Evolutionary conservation across 805 yeast genomes (phyloP), one percentile per base, ranked within the genome.

Genomic region (Metschnikowia kunwiensis): DNA sequence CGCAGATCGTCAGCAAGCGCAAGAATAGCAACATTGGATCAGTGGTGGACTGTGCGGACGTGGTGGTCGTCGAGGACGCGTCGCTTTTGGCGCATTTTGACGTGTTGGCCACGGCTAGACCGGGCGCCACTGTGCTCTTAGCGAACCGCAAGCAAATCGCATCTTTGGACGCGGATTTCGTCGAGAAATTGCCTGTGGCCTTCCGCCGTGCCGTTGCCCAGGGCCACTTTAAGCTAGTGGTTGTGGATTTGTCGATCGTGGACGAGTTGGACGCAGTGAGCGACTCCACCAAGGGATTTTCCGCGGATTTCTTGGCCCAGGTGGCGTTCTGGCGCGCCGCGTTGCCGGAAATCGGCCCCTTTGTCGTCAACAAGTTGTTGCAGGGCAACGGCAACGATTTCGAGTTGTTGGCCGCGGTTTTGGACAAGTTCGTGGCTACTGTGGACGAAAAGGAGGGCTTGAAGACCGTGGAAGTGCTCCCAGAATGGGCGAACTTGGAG

Each of bases 361-460:
- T 80, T 23, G 71, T 83, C 46, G 87, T 85, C 42, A 79, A 86
- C 60, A 81, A 82, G 57, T 76, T 87, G 50, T 77, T 82, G 61
- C 86, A 82, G 57, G 80, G 93, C 11, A 82, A 83, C 43, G 93
- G 95, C 33, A 74, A 82, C 34, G 87, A 81, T 45, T 84, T 86
- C 42, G 96, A 88, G 64, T 66, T 82, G 41, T 72, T 87, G 46
- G 85, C 84, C 22, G 78, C 82, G 22, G 86, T 80, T 30, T 68
- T 82, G 54, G 78, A 81, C 40, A 76, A 77, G 40, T 72, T 79
- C 34, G 74, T 86, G 37, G 79, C 78, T 32, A 77, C 79, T 43
- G 74, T 75, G 13, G 69, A 72, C 33, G 75, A 75, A 55, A 54
- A 57, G 43, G 36, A 67, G 47, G 67, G 58, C 2, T 64, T 70